Percentiles rank a stretch among this genome's conserved stretches.
phyloP scores from a whole-genome alignment of 2,329 filamentous ascomycete species.

The Fusarium concolor region DNA sequence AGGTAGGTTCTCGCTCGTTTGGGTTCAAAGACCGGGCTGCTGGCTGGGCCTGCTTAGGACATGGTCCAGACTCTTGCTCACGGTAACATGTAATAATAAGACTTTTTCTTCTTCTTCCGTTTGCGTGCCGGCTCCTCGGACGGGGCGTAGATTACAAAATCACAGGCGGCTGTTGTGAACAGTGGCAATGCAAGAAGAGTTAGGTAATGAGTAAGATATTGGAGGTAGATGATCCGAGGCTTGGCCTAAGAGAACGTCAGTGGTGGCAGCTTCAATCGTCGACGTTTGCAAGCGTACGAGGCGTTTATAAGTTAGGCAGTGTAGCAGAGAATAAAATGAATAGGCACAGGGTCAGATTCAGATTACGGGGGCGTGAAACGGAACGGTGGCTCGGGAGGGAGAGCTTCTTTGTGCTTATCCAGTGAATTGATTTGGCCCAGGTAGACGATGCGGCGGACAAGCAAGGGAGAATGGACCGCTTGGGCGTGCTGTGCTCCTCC shows the following conservation, averaged over 20 bases:
- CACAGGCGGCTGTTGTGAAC: slow-evolving; percentile 16
- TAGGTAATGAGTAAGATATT: slow-evolving; percentile 23
- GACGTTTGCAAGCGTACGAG: slow-evolving; percentile 33
- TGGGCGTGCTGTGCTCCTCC: slow-evolving; percentile 16
- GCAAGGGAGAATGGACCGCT: slow-evolving; percentile 15
- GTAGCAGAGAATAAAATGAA: slow-evolving; percentile 33
- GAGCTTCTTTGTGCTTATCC: slow-evolving; percentile 25
- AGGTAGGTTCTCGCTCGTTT: slow-evolving; percentile 1
- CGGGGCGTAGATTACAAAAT: slow-evolving; percentile 8
- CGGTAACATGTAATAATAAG: not conserved
- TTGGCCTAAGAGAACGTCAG: slow-evolving; percentile 3
- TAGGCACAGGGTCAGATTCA: slow-evolving; percentile 29
- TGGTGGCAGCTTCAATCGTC: slow-evolving; percentile 17
- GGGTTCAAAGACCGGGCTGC: slow-evolving; percentile 15
- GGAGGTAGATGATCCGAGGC: slow-evolving; percentile 8
- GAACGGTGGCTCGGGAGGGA: slow-evolving; percentile 7
- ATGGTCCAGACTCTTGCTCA: slow-evolving; percentile 20
- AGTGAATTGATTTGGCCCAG: not conserved
- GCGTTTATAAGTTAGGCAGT: slow-evolving; percentile 26
- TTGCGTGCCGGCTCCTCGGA: not conserved
- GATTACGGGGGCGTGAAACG: slow-evolving; percentile 23
- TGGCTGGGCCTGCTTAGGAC: slow-evolving; percentile 26
- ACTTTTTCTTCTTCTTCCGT: not conserved
- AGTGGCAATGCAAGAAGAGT: slow-evolving; percentile 5
- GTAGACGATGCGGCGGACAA: slow-evolving; percentile 7